These are phyloP conservation scores for Nissolia schottii DNA, from an alignment of 306 rosid species.

Conservation along the genomic window DNA sequence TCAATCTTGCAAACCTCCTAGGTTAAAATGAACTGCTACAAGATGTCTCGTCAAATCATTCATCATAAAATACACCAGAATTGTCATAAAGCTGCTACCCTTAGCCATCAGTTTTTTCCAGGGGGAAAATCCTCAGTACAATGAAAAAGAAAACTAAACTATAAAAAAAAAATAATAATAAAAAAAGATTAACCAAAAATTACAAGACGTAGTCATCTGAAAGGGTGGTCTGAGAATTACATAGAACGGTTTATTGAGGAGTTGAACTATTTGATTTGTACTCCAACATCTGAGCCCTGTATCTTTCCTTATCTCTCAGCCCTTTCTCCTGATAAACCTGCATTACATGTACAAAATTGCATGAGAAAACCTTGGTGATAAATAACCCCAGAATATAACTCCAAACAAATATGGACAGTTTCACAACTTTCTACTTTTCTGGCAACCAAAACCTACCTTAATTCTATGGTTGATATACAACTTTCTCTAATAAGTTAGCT, in stretches of 20 bases:
- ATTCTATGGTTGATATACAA: neutral
- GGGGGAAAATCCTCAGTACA: neutral
- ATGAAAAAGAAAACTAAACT: neutral
- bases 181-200: too few species aligned
- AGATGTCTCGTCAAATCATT: conserved; percentile 6
- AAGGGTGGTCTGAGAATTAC: neutral
- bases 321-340: conserved; percentile 81
- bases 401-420: neutral
- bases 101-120: neutral
- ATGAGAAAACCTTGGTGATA: neutral
- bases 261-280: conserved; percentile 41
- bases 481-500: neutral
- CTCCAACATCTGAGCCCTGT: conserved; percentile 53
- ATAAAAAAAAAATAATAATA: conserved; percentile 14
- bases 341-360: neutral
- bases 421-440: neutral
- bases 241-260: conserved; percentile 30
- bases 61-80: conserved; percentile 24
- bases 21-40: neutral
- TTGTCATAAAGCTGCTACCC: conserved; percentile 4
- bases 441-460: neutral
- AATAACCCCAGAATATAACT: neutral
- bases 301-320: conserved; percentile 73
- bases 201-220: neutral
- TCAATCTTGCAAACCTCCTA: too few species aligned